Conservation (phyloP, 306 rosid genomes). For the Gleditsia sinensis region DNA sequence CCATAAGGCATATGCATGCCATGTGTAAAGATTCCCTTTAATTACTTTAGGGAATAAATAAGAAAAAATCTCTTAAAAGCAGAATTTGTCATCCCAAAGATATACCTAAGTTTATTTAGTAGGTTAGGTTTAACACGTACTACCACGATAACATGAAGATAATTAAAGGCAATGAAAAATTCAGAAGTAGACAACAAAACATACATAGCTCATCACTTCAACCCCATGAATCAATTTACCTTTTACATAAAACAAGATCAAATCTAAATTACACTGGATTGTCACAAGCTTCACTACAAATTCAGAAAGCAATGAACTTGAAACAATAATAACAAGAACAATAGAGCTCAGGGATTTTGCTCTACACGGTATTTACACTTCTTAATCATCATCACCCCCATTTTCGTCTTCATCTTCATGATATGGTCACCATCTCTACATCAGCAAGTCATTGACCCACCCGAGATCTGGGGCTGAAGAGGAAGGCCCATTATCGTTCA, state of each 20-base stretch:
- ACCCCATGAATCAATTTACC: background rate
- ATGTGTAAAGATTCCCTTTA: slow-evolving; percentile 34
- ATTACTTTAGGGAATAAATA: background rate
- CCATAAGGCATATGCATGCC: slow-evolving; percentile 44
- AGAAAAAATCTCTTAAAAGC: background rate
- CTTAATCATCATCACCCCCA: background rate
- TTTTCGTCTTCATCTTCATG: slow-evolving; percentile 6
- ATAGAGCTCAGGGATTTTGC: slow-evolving; percentile 41
- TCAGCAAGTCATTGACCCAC: slow-evolving; percentile 89
- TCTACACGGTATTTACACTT: slow-evolving; percentile 51
- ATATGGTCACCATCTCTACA: slow-evolving; percentile 47
- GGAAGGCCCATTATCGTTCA: slow-evolving; percentile 30
- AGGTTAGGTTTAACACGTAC: slow-evolving; percentile 9
- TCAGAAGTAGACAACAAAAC: background rate
- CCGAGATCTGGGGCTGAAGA: slow-evolving; percentile 70
- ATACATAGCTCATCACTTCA: background rate
- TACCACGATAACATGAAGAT: background rate
- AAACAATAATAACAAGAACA: slow-evolving; percentile 34
- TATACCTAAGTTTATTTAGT: background rate
- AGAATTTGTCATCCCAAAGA: background rate
- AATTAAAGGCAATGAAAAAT: background rate
- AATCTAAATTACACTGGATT: slow-evolving; percentile 34
- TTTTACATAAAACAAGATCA: slow-evolving; percentile 26
- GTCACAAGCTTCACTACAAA: slow-evolving; percentile 24
- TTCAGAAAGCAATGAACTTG: slow-evolving; percentile 19